Conservation (phyloP, 768 basidiomycete genomes). For the Candolleomyces aberdarensis region DNA sequence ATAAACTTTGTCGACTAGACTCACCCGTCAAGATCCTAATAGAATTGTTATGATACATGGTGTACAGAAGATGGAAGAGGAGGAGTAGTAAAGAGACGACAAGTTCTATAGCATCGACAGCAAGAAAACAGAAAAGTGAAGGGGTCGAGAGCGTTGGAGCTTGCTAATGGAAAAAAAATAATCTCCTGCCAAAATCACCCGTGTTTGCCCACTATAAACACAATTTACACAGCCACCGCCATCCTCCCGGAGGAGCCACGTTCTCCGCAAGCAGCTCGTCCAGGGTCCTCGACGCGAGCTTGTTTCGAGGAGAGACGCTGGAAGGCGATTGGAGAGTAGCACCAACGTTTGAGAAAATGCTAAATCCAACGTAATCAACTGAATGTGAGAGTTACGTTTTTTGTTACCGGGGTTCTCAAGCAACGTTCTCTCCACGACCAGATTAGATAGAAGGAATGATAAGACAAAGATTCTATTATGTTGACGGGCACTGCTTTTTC, state of each 20-base stretch:
- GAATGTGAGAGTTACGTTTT: too few relatives aligned
- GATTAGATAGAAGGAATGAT: too few relatives aligned
- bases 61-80: slow-evolving; percentile 13
- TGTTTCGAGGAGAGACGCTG: too few relatives aligned
- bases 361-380: too few relatives aligned
- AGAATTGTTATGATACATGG: slow-evolving; percentile 80
- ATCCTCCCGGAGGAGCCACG: not conserved
- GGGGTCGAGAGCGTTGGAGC: slow-evolving; percentile 6
- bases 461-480: too few relatives aligned
- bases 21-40: slow-evolving; percentile 72
- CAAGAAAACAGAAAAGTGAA: slow-evolving; percentile 10
- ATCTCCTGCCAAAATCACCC: slow-evolving; percentile 11
- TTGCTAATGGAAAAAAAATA: slow-evolving; percentile 9
- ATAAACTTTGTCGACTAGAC: slow-evolving; percentile 18
- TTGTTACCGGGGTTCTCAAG: too few relatives aligned
- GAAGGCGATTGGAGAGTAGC: too few relatives aligned
- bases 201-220: slow-evolving; percentile 37
- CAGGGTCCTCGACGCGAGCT: too few relatives aligned
- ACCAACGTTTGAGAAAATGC: too few relatives aligned
- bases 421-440: too few relatives aligned
- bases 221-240: slow-evolving; percentile 45
- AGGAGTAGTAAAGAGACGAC: slow-evolving; percentile 15
- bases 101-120: slow-evolving; percentile 36
- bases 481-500: too few relatives aligned
- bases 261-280: too few relatives aligned